Evolutionary conservation across 768 basidiomycete species (phyloP), one percentile per base, ranked within the genome.

Genomic region (Dendrothele bispora): DNA sequence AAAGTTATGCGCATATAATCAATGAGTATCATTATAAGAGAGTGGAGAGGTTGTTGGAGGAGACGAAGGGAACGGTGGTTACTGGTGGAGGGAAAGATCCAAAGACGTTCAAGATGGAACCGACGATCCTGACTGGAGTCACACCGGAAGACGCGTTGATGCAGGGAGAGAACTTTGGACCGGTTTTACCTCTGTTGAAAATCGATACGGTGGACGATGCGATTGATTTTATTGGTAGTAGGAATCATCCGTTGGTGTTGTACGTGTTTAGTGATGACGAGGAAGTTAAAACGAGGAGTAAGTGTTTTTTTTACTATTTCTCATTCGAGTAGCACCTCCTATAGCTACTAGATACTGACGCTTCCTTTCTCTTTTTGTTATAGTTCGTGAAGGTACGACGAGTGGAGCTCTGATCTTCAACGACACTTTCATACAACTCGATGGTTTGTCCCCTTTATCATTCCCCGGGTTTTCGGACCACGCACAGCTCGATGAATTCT

Each of bases 131-230:
- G 34, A 39, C 41, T 2, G 28, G 39, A 76, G 85, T 50, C 82
- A 91, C 3, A 63, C 57, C 52, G 0, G 79, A 80, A 45, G 91
- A 94, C 64, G 75, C 84, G 0, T 64, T 92, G 51, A 88, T 94
- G 87, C 72, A 74, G 59, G 84, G 89, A 50, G 92, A 94, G 58
- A 74, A 93, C 35, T 93, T 95, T 55, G 92, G 91, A 0, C 91
- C 92, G 7, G 54, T 95, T 8, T 67, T 95, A 20, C 85, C 89
- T 3, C 72, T 95, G 32, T 68, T 94, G 1, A 78, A 84, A 0
- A 82, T 92, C 10, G 78, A 84, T n/a, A 61, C 76, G 46, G 44
- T 88, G 6, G 87, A 91, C 27, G 83, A 80, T 30, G 91, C 84
- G 3, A 82, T 92, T 49, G 74, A 78, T 10, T 83, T 82, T 47